Conservation (phyloP, 345 rosid species). For the Leavenworthia alabamica region DNA sequence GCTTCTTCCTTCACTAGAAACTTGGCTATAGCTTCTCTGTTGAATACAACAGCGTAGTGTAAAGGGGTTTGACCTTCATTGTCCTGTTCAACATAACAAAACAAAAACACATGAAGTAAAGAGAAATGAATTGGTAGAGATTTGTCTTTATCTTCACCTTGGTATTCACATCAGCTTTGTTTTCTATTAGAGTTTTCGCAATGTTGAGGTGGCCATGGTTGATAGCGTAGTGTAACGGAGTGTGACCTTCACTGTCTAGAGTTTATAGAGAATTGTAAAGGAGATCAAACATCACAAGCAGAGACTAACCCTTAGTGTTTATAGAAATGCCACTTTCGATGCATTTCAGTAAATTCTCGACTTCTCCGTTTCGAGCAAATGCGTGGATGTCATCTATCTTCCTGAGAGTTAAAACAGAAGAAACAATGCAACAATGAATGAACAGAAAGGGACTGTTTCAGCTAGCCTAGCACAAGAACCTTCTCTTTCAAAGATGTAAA, state of each 20-base stretch:
- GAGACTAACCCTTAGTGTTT: constrained; percentile 55
- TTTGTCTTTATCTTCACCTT: constrained; percentile 42
- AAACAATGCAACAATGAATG: neutral
- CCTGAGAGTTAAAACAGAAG: constrained; percentile 39
- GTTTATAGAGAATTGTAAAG: constrained; percentile 5
- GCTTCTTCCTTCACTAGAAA: constrained; percentile 79
- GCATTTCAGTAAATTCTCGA: constrained; percentile 59
- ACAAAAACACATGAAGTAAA: neutral
- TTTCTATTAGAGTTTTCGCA: constrained; percentile 49
- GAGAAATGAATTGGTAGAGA: neutral
- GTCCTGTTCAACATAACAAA: constrained; percentile 49
- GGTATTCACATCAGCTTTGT: constrained; percentile 67
- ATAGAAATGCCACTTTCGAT: constrained; percentile 65
- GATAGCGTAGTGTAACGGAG: constrained; percentile 95
- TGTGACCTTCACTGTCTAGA: constrained; percentile 84
- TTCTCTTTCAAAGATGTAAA: neutral
- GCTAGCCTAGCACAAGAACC: neutral
- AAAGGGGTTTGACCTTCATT: constrained; percentile 88
- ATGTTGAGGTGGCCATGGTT: constrained; percentile 71
- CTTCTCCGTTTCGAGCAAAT: constrained; percentile 90
- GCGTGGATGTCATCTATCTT: constrained; percentile 82
- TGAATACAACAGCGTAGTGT: constrained; percentile 90
- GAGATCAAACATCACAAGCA: constrained; percentile 2
- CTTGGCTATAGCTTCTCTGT: constrained; percentile 69
- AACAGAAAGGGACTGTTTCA: neutral